These are phyloP conservation scores for Inosperma sp. DNA, from an alignment of 768 basidiomycete species.

Conservation along the genomic window DNA sequence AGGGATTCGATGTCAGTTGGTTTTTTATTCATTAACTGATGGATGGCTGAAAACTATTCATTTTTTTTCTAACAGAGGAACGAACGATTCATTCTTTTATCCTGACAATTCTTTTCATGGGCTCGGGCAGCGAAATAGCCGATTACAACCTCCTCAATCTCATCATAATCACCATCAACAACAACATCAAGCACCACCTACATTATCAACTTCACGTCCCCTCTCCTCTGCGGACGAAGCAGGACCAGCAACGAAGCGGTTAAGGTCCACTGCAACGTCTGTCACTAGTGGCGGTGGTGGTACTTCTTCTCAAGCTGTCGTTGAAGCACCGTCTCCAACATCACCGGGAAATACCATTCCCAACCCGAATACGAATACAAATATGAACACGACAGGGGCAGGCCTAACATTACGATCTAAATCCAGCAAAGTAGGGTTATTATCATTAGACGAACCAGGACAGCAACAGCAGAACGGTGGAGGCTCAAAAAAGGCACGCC, in stretches of 20 bases:
- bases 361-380: too few relatives aligned
- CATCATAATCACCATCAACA: not conserved
- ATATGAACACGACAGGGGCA: too few relatives aligned
- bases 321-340: slow-evolving; percentile 63
- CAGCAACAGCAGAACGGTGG: too few relatives aligned
- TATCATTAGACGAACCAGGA: too few relatives aligned
- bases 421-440: too few relatives aligned
- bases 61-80: slow-evolving; percentile 36
- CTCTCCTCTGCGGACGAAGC: slow-evolving; percentile 81
- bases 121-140: slow-evolving; percentile 43
- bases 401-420: too few relatives aligned
- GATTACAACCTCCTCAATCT: slow-evolving; percentile 29
- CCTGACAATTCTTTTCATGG: slow-evolving; percentile 57
- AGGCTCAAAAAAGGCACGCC: slow-evolving; percentile 94
- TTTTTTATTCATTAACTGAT: slow-evolving; percentile 2
- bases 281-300: slow-evolving; percentile 40
- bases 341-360: too few relatives aligned
- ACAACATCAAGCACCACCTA: slow-evolving; percentile 15
- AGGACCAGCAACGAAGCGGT: slow-evolving; percentile 71
- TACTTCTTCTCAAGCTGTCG: not conserved
- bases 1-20: slow-evolving; percentile 64
- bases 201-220: slow-evolving; percentile 55
- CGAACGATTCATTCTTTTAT: slow-evolving; percentile 46
- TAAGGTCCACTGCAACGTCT: slow-evolving; percentile 66
- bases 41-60: slow-evolving; percentile 9